A percentile compares a stretch with the other conserved stretches of the same genome.
Evolutionary conservation across 768 basidiomycete genomes (phyloP).

Genomic region (Trametes punicea): DNA sequence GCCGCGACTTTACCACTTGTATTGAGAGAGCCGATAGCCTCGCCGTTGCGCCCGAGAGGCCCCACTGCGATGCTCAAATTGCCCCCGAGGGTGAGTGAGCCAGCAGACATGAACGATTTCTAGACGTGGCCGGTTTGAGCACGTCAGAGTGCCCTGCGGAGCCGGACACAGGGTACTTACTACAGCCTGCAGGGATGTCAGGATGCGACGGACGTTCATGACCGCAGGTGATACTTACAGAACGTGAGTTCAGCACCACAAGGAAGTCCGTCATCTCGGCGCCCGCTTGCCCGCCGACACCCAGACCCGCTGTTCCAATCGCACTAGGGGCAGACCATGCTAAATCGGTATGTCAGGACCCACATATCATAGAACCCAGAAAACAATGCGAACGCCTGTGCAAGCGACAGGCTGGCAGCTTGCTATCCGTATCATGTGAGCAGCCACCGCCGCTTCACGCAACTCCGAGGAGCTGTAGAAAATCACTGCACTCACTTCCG

Average conservation of each 20-base stretch:
- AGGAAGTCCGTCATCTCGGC: slow-evolving; percentile 91
- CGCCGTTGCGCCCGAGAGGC: slow-evolving; percentile 92
- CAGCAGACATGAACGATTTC: slow-evolving; percentile 92
- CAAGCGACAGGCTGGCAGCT: neutral
- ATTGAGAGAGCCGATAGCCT: slow-evolving; percentile 81
- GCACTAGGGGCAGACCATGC: slow-evolving; percentile 95
- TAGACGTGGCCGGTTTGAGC: slow-evolving; percentile 25
- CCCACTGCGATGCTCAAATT: slow-evolving; percentile 89
- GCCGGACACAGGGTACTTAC: slow-evolving; percentile 40
- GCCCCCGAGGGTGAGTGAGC: slow-evolving; percentile 85
- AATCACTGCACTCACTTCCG: slow-evolving; percentile 56
- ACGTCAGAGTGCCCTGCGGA: neutral
- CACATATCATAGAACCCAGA: neutral
- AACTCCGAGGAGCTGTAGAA: neutral
- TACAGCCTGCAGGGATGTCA: slow-evolving; percentile 32
- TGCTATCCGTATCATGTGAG: neutral
- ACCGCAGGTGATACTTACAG: slow-evolving; percentile 45
- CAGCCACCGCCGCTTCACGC: neutral
- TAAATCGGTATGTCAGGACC: slow-evolving; percentile 28
- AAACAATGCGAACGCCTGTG: neutral
- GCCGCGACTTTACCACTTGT: slow-evolving; percentile 86
- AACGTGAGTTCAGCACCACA: slow-evolving; percentile 79
- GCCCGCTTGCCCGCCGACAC: slow-evolving; percentile 79
- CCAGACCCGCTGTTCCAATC: slow-evolving; percentile 89
- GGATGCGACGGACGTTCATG: neutral